These are phyloP conservation scores for Apiotrichum akiyoshidainum DNA, from an alignment of 1,284 basidiomycete species.

Conservation along the genomic window DNA sequence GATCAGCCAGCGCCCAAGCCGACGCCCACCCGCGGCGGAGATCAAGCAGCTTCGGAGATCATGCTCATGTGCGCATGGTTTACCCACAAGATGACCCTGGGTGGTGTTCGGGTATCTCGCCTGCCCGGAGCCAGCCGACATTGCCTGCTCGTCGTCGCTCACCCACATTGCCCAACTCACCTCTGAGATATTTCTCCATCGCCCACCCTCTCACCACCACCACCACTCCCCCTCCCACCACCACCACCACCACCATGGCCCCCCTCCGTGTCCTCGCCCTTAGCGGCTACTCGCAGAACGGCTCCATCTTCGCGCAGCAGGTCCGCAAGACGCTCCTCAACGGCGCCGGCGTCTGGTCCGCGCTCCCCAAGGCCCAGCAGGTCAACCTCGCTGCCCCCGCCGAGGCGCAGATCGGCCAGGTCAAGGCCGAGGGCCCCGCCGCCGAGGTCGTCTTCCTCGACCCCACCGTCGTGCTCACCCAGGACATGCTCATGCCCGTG, in stretches of 20 bases:
- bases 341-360: neutral
- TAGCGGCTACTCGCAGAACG: constrained; percentile 74
- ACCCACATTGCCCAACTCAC: too few species aligned
- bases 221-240: neutral
- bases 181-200: neutral
- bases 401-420: neutral
- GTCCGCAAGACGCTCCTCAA: constrained; percentile 51
- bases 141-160: too few species aligned
- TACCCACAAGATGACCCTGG: too few species aligned
- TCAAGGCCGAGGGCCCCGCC: neutral
- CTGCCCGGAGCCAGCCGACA: too few species aligned
- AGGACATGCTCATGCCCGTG: neutral
- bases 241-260: neutral
- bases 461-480: constrained; percentile 59
- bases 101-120: too few species aligned
- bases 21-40: too few species aligned
- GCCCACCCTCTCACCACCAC: neutral
- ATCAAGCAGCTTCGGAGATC: too few species aligned
- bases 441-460: constrained; percentile 69
- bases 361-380: neutral
- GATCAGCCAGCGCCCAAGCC: too few species aligned
- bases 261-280: constrained; percentile 35
- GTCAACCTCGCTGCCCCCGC: neutral
- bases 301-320: constrained; percentile 70
- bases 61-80: too few species aligned